Evolutionary conservation across 495 filamentous ascomycete species (phyloP).

Genomic region (Glonium stellatum): DNA sequence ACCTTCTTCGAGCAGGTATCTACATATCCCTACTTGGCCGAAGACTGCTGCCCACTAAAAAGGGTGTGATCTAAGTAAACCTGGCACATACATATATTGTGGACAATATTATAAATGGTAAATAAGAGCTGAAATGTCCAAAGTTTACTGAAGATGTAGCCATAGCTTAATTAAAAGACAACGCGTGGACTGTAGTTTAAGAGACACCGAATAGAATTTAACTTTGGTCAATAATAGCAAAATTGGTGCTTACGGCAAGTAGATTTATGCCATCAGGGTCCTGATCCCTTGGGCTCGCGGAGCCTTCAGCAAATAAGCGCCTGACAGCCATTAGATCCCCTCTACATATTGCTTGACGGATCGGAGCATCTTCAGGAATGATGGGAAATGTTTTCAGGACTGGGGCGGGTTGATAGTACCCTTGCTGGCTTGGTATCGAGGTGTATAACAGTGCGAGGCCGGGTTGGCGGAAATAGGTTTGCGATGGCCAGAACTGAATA

Average conservation of each 20-base stretch:
- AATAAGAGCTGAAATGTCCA: too few species aligned
- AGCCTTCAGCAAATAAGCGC: background rate
- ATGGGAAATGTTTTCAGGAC: background rate
- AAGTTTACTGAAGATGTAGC: too few species aligned
- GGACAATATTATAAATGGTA: too few species aligned
- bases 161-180: too few species aligned
- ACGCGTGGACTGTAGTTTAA: too few species aligned
- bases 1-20: background rate
- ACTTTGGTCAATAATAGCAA: too few species aligned
- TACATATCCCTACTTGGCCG: background rate
- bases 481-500: constrained; percentile 4
- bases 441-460: constrained; percentile 1
- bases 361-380: background rate
- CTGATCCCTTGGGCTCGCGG: constrained; percentile 1
- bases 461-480: background rate
- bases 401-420: constrained; percentile 5
- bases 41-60: background rate
- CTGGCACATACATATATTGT: too few species aligned
- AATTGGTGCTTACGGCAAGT: background rate
- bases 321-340: background rate
- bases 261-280: background rate
- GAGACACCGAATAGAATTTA: too few species aligned
- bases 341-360: background rate
- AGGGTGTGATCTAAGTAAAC: too few species aligned
- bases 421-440: background rate